Evolutionary conservation across 163 green algal species (phyloP), one percentile per base, ranked within the genome.

Genomic region (Scenedesmus sp.): DNA sequence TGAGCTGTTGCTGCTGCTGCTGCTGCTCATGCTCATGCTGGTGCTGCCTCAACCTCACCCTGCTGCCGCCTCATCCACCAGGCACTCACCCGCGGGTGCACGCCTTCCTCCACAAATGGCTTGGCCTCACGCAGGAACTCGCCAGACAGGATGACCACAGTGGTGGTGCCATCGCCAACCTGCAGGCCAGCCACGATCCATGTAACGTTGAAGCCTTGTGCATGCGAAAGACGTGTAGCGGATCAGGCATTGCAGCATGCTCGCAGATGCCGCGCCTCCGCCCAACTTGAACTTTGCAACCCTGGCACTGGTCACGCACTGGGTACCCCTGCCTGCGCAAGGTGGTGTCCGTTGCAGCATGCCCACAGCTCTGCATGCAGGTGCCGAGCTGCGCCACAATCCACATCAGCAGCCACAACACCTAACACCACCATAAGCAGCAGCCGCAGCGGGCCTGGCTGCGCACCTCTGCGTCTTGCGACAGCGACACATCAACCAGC

Each of bases 151-250:
- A 99, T 96, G 3, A 99, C 98, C 13, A 99, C 98, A 6, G 98
- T 99, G 2, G 98, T 99, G 2, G 98, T 99, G 66, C 98, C 98
- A 89, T 99, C 98, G 8, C 98, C 98, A 56, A 99, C 98, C 97
- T 99, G 93, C 79, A 84, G 62, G 64, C 64, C 5, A 73, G 70
- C 70, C 1, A n/a, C 12, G 66, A 18, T 76, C 18, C 15, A 46
- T 46, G 34, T 46, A 46, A 46, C 34, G 34, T 46, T 46, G 34
- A 46, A 46, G 66, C 23, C 23, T 79, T 5, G 70, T 79, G 70
- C 70, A 52, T 34, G 16, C 2, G 16, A 34, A 8, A 76, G 16
- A 34, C 66, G 8, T 76, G 18, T 3, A 76, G 18, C 26, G 66
- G 2, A 52, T 23, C 4, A 79, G 6, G 2, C 12, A 52, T 52